These are phyloP conservation scores for Dactylellina sp. DNA, from an alignment of 2,329 filamentous ascomycete species.

Conservation along the genomic window DNA sequence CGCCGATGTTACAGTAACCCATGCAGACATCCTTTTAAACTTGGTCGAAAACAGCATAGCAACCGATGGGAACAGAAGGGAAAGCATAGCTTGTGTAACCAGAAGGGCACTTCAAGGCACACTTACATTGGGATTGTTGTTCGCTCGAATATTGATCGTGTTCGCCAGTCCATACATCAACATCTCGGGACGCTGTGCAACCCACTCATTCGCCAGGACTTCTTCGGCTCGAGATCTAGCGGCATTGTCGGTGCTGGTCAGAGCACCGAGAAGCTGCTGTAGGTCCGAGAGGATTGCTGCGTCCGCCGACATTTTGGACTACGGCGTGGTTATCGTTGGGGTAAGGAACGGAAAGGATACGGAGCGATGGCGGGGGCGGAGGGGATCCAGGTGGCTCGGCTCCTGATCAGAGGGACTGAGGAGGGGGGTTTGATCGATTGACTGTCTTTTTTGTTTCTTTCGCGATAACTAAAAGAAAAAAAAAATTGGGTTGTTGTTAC, in stretches of 20 bases:
- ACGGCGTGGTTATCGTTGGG: conserved; percentile 18
- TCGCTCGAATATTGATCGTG: conserved; percentile 76
- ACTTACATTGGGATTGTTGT: conserved; percentile 78
- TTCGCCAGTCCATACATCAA: conserved; percentile 94
- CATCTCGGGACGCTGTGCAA: conserved; percentile 80
- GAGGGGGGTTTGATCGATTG: conserved; percentile 40
- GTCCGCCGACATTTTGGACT: conserved; percentile 33
- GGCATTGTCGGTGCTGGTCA: conserved; percentile 89
- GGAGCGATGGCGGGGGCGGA: conserved; percentile 19
- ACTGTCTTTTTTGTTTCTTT: conserved; percentile 33
- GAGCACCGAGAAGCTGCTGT: conserved; percentile 76
- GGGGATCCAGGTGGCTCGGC: conserved; percentile 21
- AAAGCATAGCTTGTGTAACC: conserved; percentile 41
- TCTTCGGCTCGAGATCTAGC: conserved; percentile 88
- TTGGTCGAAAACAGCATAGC: too few species aligned
- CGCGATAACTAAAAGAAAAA: conserved; percentile 50
- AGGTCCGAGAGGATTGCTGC: conserved; percentile 21
- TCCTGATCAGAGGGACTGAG: conserved; percentile 39
- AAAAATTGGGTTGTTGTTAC: conserved; percentile 48
- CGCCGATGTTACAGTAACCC: too few species aligned
- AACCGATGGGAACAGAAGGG: conserved; percentile 10
- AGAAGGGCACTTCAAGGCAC: conserved; percentile 27
- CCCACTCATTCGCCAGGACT: conserved; percentile 91
- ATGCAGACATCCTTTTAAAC: too few species aligned
- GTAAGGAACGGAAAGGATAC: conserved; percentile 21